phyloP scores from a whole-genome alignment of 176 grass and related monocot genomes.

The Secale cereale region DNA sequence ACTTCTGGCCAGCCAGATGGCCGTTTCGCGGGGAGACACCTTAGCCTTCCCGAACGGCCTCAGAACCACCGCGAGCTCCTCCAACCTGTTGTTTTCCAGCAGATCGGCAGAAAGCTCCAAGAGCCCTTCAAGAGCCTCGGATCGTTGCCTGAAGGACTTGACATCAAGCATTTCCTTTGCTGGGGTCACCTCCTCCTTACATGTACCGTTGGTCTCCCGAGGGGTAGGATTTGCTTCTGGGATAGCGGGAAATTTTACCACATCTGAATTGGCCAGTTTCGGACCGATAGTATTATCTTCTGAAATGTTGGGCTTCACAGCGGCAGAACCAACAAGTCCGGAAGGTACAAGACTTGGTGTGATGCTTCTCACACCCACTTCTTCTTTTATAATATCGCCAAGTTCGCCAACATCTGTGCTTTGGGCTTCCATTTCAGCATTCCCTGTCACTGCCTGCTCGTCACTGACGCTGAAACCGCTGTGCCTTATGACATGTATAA shows the following conservation, averaged over 20 bases:
- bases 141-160: slow-evolving; percentile 93
- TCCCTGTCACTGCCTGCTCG: slow-evolving; percentile 40
- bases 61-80: slow-evolving; percentile 86
- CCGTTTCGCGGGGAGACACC: slow-evolving; percentile 95
- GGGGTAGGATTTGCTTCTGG: slow-evolving; percentile 35
- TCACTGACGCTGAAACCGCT: slow-evolving; percentile 55
- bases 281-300: slow-evolving; percentile 30
- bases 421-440: slow-evolving; percentile 16
- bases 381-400: slow-evolving; percentile 55
- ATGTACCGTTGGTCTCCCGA: slow-evolving; percentile 29
- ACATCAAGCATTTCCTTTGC: slow-evolving; percentile 84
- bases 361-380: slow-evolving; percentile 51
- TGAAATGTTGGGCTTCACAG: slow-evolving; percentile 29
- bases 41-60: slow-evolving; percentile 98
- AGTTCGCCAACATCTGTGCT: slow-evolving; percentile 31
- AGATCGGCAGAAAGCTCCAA: slow-evolving; percentile 92
- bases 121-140: slow-evolving; percentile 91
- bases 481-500: slow-evolving; percentile 87
- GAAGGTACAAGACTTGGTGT: slow-evolving; percentile 27
- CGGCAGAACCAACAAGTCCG: slow-evolving; percentile 31
- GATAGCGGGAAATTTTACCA: slow-evolving; percentile 21
- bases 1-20: slow-evolving; percentile 97
- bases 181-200: slow-evolving; percentile 53
- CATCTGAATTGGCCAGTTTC: slow-evolving; percentile 39
- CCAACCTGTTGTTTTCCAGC: slow-evolving; percentile 70